Base-by-base conservation (phyloP, 2,329 filamentous ascomycete genomes). In the Fusarium sp. region DNA sequence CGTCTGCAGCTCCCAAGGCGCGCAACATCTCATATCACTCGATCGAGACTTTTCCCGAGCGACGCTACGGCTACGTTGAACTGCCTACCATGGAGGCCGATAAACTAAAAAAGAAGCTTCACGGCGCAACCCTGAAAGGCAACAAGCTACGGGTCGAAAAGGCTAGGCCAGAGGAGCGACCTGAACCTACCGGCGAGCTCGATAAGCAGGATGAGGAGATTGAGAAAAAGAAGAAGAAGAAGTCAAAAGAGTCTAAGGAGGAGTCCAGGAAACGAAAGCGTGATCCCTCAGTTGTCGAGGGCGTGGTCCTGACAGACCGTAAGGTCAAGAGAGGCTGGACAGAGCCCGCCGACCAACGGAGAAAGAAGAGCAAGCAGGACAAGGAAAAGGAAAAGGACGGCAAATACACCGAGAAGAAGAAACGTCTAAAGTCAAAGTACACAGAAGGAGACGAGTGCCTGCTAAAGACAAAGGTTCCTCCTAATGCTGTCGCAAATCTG, bases 281-380 rank as follows among this genome's bases (percentile, higher is more conserved):
- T 59, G 82, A 84, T 65, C 68, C 77, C 73, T 79, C 88, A 75
- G 78, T 88, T 14, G 75, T 88, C 72, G 74, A 84, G 71, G 96
- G 94, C 6, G 84, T 93, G 47, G 88, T 92, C 73, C 81, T 99
- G 39, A 83, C 88, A 19, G 90, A 88, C 46, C 88, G 94, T 71
- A 92, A 92, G 74, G 89, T 97, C 63, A 96, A 96, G 83, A 86
- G 94, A 63, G 94, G 94, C 7, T 97, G 94, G 94, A 95, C 92
- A 1, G 92, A 94, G 64, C 84, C 90, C 2, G 81, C 83, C 22
- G 81, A 82, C 20, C 79, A 82, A 60, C 79, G 81, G 71, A 81
- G 77, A 72, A 83, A 82, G 70, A 81, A 80, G 74, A 85, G 82
- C 70, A 82, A 78, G 40, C 86, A 83, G 72, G 80, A 80, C 25